Conservation (phyloP, 352 stramenopile genomes). For the Thraustochytrium striatum region DNA sequence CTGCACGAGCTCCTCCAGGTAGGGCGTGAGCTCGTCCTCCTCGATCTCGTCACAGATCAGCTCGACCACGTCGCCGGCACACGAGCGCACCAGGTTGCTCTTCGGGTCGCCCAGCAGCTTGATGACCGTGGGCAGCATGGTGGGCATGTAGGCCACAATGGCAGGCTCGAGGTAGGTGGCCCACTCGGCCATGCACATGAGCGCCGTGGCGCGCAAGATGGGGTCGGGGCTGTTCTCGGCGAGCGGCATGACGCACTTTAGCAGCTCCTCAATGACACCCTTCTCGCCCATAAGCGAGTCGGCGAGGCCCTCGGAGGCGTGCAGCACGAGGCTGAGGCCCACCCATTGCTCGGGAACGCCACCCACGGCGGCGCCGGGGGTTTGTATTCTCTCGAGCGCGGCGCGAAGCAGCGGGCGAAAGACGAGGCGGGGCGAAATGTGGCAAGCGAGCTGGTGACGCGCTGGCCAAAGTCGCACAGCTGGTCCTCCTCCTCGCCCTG, state of each 20-base stretch:
- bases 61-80: constrained; percentile 27
- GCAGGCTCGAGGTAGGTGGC: neutral
- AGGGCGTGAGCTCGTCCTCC: neutral
- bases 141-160: constrained; percentile 40
- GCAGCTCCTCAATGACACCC: neutral
- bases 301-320: neutral
- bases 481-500: neutral
- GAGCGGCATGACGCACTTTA: neutral
- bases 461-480: constrained; percentile 4
- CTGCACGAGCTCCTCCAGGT: neutral
- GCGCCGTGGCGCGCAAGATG: constrained; percentile 7
- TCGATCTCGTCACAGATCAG: constrained; percentile 38
- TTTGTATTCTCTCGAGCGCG: neutral
- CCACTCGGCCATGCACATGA: constrained; percentile 38
- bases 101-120: neutral
- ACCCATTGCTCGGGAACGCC: constrained; percentile 15
- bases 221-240: neutral
- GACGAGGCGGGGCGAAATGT: neutral
- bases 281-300: neutral
- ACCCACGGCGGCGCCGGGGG: neutral
- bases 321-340: neutral
- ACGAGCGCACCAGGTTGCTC: constrained; percentile 13
- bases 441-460: neutral
- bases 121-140: neutral
- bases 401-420: neutral